Base-by-base conservation (phyloP, 495 filamentous ascomycete species). In the Annulohypoxylon bovei region DNA sequence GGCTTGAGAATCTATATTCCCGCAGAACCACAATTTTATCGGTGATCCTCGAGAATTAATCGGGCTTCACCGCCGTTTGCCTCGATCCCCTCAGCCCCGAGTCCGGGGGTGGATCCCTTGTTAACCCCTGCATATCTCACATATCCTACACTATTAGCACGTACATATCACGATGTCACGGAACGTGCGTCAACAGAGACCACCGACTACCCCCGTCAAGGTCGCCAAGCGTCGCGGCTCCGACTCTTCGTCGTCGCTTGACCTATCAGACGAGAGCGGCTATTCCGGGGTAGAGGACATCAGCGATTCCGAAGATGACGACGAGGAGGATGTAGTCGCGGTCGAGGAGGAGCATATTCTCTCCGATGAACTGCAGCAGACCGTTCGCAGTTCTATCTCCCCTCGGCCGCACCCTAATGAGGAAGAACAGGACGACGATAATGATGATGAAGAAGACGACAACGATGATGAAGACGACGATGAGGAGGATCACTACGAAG, bases 201-300 rank as follows among this genome's bases (percentile, higher is more conserved):
- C 81, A 62, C 74, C 81, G 54, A 68, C 73, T 37, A 70, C 77
- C 66, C 81, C 79, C 61, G 79, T 69, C 77, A 83, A 79, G 75
- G 73, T 66, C 60, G 70, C 72, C 54, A 81, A 76, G 66, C 78
- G 79, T 65, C 78, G 76, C 33, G 77, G 68, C 56, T 83, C 79
- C 28, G 80, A 80, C 67, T 71, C 77, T 20, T 81, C 81, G 50
- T 82, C 80, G 9, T 84, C 83, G 0, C 75, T 84, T 53, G 76
- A 84, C 71, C 81, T 85, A 32, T 87, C 88, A 5, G 87, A 91
- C 64, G 89, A 93, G 61, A 89, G 90, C 59, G 86, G 85, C 47
- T 91, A 92, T 74, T 89, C 88, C 12, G 92, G 84, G 16, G 89
- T 95, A 33, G 90, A 94, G 69, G 87, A 92, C 37, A 90, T 96